These are phyloP conservation scores for Haplosporangium gracile DNA, from an alignment of 192 early-diverging fungal species.

Conservation along the genomic window DNA sequence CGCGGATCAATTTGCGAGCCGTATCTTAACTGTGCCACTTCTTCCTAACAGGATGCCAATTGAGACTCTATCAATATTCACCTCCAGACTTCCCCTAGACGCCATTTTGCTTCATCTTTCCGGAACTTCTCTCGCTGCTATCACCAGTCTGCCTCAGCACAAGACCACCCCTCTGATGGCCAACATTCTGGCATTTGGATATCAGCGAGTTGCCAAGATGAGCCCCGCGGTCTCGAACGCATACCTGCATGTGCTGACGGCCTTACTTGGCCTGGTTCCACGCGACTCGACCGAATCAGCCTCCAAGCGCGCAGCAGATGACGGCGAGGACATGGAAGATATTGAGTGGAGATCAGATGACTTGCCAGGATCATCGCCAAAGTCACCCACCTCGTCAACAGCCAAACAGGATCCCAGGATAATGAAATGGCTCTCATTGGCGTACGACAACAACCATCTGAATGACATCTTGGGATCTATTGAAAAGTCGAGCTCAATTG, in stretches of 20 bases:
- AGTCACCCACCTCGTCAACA: neutral
- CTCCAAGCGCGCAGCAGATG: slow-evolving; percentile 22
- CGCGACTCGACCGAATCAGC: slow-evolving; percentile 25
- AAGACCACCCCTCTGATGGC: slow-evolving; percentile 33
- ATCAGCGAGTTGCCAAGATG: slow-evolving; percentile 42
- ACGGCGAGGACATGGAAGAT: slow-evolving; percentile 59
- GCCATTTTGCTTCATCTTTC: slow-evolving; percentile 49
- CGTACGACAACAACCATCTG: slow-evolving; percentile 56
- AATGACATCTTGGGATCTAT: slow-evolving; percentile 52
- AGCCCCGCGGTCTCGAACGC: slow-evolving; percentile 16
- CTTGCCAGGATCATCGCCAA: slow-evolving; percentile 15
- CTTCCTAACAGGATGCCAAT: slow-evolving; percentile 62
- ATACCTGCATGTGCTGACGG: slow-evolving; percentile 57
- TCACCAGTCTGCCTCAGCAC: slow-evolving; percentile 53
- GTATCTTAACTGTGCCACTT: slow-evolving; percentile 66
- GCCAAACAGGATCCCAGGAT: slow-evolving; percentile 47
- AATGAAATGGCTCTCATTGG: slow-evolving; percentile 55
- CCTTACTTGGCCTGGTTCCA: slow-evolving; percentile 41
- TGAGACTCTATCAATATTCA: slow-evolving; percentile 51
- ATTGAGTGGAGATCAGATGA: slow-evolving; percentile 23
- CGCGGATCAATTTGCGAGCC: slow-evolving; percentile 51
- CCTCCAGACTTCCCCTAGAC: slow-evolving; percentile 57
- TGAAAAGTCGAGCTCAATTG: neutral
- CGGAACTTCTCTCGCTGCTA: slow-evolving; percentile 57
- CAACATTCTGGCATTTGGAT: slow-evolving; percentile 25